Base-by-base conservation (phyloP, 192 early-diverging fungal genomes). In the Coemansia reversa region DNA sequence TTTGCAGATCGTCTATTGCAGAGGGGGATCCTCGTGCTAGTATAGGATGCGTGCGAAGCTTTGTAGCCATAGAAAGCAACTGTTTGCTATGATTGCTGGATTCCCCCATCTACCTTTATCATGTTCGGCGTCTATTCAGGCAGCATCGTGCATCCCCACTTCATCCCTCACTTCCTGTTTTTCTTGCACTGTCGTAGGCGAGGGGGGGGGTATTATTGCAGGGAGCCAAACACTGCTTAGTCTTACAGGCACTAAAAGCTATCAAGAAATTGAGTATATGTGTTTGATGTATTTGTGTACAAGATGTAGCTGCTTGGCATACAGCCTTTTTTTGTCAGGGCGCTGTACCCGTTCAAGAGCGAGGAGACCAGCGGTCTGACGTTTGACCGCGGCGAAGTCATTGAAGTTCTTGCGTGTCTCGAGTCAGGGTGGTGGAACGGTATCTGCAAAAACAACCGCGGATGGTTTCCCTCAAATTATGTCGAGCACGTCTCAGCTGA, bases 361-460 rank as follows among this genome's bases (percentile, higher is more conserved):
- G 81, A 85, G 24, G 93, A 94, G 57, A 75, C 83, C 45, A 88
- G 90, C 50, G 87, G 87, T 51, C 86, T 98, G 48, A 83, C 87
- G 5, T 96, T 98, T 75, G 84, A 85, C 56, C 83, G 87, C 60
- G 94, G 91, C 60, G 93, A 96, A 66, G 76, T 90, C 59, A 94
- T 98, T 67, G 89, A 94, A 63, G 95, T 98, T 6, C 76, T 96
- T 8, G 89, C 88, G 8, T 91, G 92, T 62, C 88, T 97, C 28
- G 87, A 90, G 61, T 92, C 92, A 1, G 97, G 95, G 14, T 98
- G 97, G 97, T 98, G 97, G 97, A 94, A 96, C 66, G 97, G 97
- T 16, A 70, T 89, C 59, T 90, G 88, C 68, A 84, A 84, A 55
- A 88, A 84, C 51, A 76, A 86, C 63, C 86, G 92, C 49, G 96